Base-by-base conservation (phyloP, 2,329 filamentous ascomycete genomes). In the Monilinia vaccinii-corymbosi region DNA sequence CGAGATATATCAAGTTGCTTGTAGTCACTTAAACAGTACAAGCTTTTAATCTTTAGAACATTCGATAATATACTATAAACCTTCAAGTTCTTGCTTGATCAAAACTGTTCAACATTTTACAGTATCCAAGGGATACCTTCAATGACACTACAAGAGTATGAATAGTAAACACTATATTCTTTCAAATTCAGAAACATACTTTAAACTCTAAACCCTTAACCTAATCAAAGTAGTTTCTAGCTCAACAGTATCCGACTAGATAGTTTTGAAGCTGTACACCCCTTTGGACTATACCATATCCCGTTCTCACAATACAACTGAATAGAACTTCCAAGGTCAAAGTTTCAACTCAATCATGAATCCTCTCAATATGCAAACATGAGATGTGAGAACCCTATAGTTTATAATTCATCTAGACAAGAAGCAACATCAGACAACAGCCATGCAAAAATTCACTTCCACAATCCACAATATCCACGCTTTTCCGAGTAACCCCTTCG, bases 271-370 rank as follows among this genome's bases (percentile, higher is more conserved):
- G 11, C 9, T 31, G 2, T 4, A 21, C 11, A 53, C 4, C 1
- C 6, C 8, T 18, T 32, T 44, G 0, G 23, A 1, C 11, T 1
- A 44, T 21, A 2, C 18, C 4, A 16, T 0, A 10, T 11, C 7
- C 28, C 23, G 16, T 11, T 8, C 18, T 4, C 18, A 32, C 11
- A 23, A 5, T 0, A 21, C 1, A 8, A 21, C 0, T 8, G 2
- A 7, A 44, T 3, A 6, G 13, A 5, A 5, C 11, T n/a, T 1
- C 5, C 7, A 21, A 53, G 25, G 21, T 16, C 18, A 31, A 10
- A 3, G n/a, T 16, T 16, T 7, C 13, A 53, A 6, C 18, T 28
- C 6, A 8, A 3, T 2, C 3, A 23, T 10, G 36, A 1, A 2
- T 7, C 16, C 4, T 11, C 7, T 16, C 7, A 4, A 32, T 7